A percentile compares a stretch with the other conserved stretches of the same genome.
phyloP scores from a whole-genome alignment of 2,329 filamentous ascomycete genomes.

The Knufia petricola region DNA sequence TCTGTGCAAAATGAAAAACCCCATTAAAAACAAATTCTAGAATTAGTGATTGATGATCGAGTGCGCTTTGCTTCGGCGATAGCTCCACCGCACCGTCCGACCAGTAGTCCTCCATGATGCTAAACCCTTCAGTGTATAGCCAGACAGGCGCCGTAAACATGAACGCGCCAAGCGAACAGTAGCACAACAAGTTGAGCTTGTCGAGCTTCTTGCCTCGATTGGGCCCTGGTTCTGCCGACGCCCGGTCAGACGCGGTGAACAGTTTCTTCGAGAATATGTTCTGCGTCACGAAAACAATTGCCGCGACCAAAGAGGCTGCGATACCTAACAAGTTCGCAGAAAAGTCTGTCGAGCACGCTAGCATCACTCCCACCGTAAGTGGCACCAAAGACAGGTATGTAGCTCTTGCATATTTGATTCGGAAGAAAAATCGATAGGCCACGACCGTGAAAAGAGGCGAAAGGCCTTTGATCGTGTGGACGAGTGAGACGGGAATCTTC shows the following conservation, averaged over 20 bases:
- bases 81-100: slow-evolving; percentile 70
- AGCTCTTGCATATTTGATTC: slow-evolving; percentile 74
- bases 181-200: slow-evolving; percentile 92
- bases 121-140: slow-evolving; percentile 81
- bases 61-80: slow-evolving; percentile 64
- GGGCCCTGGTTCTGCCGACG: slow-evolving; percentile 62
- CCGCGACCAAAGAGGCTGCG: slow-evolving; percentile 76
- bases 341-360: slow-evolving; percentile 89
- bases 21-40: slow-evolving; percentile 97
- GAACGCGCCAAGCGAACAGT: slow-evolving; percentile 91
- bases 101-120: slow-evolving; percentile 66
- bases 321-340: slow-evolving; percentile 85
- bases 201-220: slow-evolving; percentile 69
- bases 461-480: slow-evolving; percentile 96
- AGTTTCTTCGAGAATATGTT: slow-evolving; percentile 98
- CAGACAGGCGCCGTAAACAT: slow-evolving; percentile 81
- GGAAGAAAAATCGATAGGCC: slow-evolving; percentile 81
- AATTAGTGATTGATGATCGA: slow-evolving; percentile 51
- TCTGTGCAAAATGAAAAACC: slow-evolving; percentile 91
- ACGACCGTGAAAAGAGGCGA: slow-evolving; percentile 92
- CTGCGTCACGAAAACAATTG: slow-evolving; percentile 90
- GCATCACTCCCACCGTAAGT: slow-evolving; percentile 84
- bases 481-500: slow-evolving; percentile 89
- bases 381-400: slow-evolving; percentile 89
- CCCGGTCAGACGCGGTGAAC: slow-evolving; percentile 85